Evolutionary conservation across 108 stramenopile genomes (phyloP).

Genomic region (Stephanodiscus minutulus): DNA sequence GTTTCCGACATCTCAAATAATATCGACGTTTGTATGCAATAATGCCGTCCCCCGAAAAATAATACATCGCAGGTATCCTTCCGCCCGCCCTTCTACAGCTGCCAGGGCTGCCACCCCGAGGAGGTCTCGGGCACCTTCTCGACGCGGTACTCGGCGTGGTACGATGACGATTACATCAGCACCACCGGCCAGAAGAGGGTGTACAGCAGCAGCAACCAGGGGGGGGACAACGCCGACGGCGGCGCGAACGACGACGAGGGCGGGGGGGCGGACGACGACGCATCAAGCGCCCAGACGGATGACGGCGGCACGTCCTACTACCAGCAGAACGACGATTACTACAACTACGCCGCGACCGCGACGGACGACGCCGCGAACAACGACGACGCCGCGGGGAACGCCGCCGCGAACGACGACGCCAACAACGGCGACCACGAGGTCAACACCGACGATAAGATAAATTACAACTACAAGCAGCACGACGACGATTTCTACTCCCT

Average conservation of each 20-base stretch:
- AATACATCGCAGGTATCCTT: slow-evolving; percentile 51
- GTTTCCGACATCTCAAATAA: too few relatives aligned
- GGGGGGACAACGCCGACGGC: slow-evolving; percentile 27
- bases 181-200: slow-evolving; percentile 54
- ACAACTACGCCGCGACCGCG: slow-evolving; percentile 8
- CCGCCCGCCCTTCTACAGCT: slow-evolving; percentile 82
- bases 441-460: slow-evolving; percentile 40
- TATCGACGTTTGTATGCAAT: too few relatives aligned
- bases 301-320: slow-evolving; percentile 48
- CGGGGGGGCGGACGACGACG: slow-evolving; percentile 20
- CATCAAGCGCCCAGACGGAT: slow-evolving; percentile 36
- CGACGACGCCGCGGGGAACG: slow-evolving; percentile 32
- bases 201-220: slow-evolving; percentile 29
- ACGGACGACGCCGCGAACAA: slow-evolving; percentile 43
- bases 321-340: slow-evolving; percentile 35
- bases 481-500: slow-evolving; percentile 48
- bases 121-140: slow-evolving; percentile 73
- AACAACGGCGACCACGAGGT: slow-evolving; percentile 30
- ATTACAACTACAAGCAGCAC: slow-evolving; percentile 43
- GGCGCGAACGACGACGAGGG: slow-evolving; percentile 15
- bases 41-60: too few relatives aligned
- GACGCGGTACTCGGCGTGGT: slow-evolving; percentile 71
- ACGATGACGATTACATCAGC: slow-evolving; percentile 84
- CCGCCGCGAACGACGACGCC: slow-evolving; percentile 9
- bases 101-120: slow-evolving; percentile 63